Percentiles rank a stretch among this genome's conserved stretches.
These are phyloP conservation scores for Peniophora sp. DNA, from an alignment of 1,284 basidiomycete genomes.

Conservation along the genomic window DNA sequence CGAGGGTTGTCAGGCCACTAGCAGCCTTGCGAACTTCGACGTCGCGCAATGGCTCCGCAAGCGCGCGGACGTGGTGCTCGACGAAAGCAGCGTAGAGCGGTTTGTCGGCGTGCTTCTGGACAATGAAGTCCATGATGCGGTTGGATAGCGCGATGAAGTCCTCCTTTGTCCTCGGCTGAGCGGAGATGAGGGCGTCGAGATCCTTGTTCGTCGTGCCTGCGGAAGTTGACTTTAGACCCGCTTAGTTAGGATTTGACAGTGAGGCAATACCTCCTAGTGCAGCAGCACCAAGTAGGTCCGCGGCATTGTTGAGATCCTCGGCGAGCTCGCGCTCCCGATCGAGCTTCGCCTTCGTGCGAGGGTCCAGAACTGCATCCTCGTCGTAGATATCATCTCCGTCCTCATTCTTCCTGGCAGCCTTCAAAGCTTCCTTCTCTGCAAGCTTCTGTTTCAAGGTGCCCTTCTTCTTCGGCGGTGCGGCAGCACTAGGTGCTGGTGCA, in stretches of 20 bases:
- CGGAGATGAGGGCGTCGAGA: conserved; percentile 62
- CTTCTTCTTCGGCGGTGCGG: conserved; percentile 79
- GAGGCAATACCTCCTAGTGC: conserved; percentile 50
- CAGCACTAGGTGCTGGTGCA: conserved; percentile 30
- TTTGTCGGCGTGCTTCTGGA: conserved; percentile 72
- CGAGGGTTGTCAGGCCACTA: conserved; percentile 72
- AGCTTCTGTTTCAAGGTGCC: conserved; percentile 84
- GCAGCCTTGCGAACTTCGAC: conserved; percentile 86
- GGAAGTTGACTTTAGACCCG: conserved; percentile 2
- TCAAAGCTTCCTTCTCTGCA: conserved; percentile 79
- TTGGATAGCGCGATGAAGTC: conserved; percentile 74
- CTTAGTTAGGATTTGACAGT: background rate
- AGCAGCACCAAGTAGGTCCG: conserved; percentile 70
- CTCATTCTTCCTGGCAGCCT: conserved; percentile 48
- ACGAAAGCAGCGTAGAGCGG: conserved; percentile 78
- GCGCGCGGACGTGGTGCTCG: conserved; percentile 70
- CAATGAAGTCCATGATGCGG: conserved; percentile 63
- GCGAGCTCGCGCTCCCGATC: conserved; percentile 79
- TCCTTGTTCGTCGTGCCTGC: conserved; percentile 60
- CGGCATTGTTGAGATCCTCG: conserved; percentile 78
- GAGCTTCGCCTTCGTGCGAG: conserved; percentile 63
- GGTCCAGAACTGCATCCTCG: conserved; percentile 76
- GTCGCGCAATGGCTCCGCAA: conserved; percentile 73
- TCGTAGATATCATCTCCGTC: conserved; percentile 49
- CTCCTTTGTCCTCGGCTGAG: conserved; percentile 77